Percentiles rank a stretch among this genome's conserved stretches.
phyloP scores from a whole-genome alignment of 106 monocot genomes.

The Dioscorea zingiberensis region DNA sequence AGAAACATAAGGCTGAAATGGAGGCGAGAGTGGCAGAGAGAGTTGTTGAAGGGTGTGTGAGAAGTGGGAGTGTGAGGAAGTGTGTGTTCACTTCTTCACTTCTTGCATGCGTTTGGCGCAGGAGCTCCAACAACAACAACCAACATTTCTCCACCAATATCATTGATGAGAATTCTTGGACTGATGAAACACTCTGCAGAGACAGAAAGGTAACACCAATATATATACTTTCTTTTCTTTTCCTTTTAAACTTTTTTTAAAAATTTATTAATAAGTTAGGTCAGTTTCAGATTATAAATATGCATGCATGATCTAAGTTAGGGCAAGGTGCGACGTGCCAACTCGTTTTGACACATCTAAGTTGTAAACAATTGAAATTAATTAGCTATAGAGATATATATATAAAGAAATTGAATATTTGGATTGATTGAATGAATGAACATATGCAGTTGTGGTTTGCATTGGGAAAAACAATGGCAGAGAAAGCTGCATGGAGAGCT shows the following conservation, averaged over 20 bases:
- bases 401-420: too few relatives aligned
- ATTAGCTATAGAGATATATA: too few relatives aligned
- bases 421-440: background rate
- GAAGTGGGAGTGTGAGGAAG: conserved; percentile 40
- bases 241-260: too few relatives aligned
- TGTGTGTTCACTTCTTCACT: conserved; percentile 92
- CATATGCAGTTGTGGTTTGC: conserved; percentile 87
- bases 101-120: conserved; percentile 73
- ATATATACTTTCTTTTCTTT: too few relatives aligned
- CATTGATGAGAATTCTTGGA: conserved; percentile 79
- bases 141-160: conserved; percentile 6
- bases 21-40: conserved; percentile 46
- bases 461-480: conserved; percentile 77
- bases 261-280: too few relatives aligned
- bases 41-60: conserved; percentile 73
- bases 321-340: too few relatives aligned
- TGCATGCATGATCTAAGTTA: too few relatives aligned
- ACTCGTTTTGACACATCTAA: too few relatives aligned
- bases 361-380: too few relatives aligned
- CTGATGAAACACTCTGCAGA: conserved; percentile 66
- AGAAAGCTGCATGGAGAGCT: conserved; percentile 75
- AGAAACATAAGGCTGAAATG: conserved; percentile 85
- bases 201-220: conserved; percentile 53
- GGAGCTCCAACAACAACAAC: conserved; percentile 7
- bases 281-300: too few relatives aligned